Evolutionary conservation across 2,329 filamentous ascomycete species (phyloP), one percentile per base, ranked within the genome.

Genomic region (Xylaria sp.): DNA sequence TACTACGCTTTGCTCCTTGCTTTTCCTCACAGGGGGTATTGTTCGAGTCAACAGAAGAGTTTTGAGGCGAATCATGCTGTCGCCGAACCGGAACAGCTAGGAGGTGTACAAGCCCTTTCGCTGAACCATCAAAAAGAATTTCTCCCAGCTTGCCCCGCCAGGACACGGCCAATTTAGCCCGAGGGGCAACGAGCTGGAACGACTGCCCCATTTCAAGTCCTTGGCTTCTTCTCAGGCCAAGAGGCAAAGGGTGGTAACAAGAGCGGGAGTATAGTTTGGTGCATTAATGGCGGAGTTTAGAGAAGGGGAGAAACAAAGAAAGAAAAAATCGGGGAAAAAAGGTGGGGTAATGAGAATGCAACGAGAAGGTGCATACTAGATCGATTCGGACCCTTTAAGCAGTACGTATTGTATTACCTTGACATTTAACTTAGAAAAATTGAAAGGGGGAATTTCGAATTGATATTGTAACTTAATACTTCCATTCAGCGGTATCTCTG

Each of bases 121-220:
- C 49, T 12, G 35, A 40, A 38, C 35, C 49, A 52, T 52, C 49
- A 25, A 52, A 52, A 25, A 52, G 49, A 15, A 52, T 40, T 28
- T 40, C 49, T 2, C 49, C 49, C 28, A 52, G 49, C 17, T 40
- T 40, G 49, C 49, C 49, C 4, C 19, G 40, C 35, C 49, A 52
- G 17, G 35, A 52, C 49, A 52, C 8, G 49, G 49, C 49, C 49
- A 52, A 52, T 40, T 40, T 52, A 23, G 49, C 49, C 35, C 49
- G 49, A 4, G 49, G 49, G 35, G 49, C 49, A 15, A 52, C 35
- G 49, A 40, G 49, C 49, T 52, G 33, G 35, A 52, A 52, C 6
- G 5, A 14, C 35, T 52, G 49, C 35, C 35, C 49, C 49, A 52
- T 52, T 52, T 52, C 33, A 35, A 52, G 28, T 52, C 12, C 28